Base-by-base conservation (phyloP, 208 protist species). In the Trypanosoma theileri region DNA sequence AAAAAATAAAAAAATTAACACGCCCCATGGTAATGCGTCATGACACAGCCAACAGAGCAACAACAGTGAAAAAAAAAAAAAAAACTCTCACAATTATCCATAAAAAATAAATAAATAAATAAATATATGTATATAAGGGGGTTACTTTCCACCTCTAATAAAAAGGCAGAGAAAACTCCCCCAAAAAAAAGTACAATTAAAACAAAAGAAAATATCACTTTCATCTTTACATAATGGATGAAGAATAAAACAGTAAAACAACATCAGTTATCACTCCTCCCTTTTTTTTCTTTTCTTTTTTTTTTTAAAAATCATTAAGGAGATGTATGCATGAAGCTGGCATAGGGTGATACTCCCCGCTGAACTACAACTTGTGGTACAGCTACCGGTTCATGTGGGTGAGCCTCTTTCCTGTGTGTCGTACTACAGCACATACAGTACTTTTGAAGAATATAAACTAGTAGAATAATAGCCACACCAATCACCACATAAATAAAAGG, bases 91-190 rank as follows among this genome's bases (percentile, higher is more conserved):
- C 28, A 35, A 1, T 35, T 35, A 35, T 35, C 6, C 28, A 35
- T 35, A 6, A 31, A 54, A 65, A 46, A 63, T 66, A 73, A 45
- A 50, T 55, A 63, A 6, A 31, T 65, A 65, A 46, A 63, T 66
- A 73, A 45, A 50, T 55, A 63, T 48, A 53, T 52, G 26, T 54
- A 57, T 55, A 64, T 51, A 63, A 65, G 45, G n/a, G 42, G 55
- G 63, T 19, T 14, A 16, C 44, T 19, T 24, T 50, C 51, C 65
- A 22, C 24, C 54, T 4, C 1, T 57, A 62, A 62, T 54, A n/a
- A 66, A 35, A 71, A 51, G 48, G 31, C 10, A 13, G 35, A 16
- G 19, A 21, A 40, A 28, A 69, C 12, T 24, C 55, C 28, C 28
- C 28, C 28, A 57, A 14, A 41, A 24, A 56, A 45, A 54, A 19